A percentile compares a stretch with the other conserved stretches of the same genome.
Conservation (phyloP, 768 basidiomycete species). For the Lactifluus piperatus region DNA sequence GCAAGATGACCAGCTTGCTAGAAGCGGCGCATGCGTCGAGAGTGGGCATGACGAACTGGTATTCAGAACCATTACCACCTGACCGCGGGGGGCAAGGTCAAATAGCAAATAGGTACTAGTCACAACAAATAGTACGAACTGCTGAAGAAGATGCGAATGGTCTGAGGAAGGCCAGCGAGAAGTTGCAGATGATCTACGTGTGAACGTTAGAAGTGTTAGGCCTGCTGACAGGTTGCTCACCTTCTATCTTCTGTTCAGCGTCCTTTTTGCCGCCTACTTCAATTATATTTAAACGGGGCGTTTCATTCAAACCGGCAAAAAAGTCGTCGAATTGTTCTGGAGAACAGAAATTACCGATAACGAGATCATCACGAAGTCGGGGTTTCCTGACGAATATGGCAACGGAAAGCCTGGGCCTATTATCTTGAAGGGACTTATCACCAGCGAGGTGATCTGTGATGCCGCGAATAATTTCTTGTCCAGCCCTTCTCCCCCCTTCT, state of each 20-base stretch:
- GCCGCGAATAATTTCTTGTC: constrained; percentile 8
- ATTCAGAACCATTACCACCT: constrained; percentile 49
- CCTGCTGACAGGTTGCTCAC: not conserved
- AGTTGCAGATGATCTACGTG: constrained; percentile 13
- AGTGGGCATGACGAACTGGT: constrained; percentile 45
- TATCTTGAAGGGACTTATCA: not conserved
- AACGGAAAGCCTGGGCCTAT: not conserved
- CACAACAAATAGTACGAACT: constrained; percentile 2
- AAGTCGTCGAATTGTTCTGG: constrained; percentile 13
- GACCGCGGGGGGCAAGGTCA: constrained; percentile 10
- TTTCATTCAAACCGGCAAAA: constrained; percentile 12
- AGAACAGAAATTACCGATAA: not conserved
- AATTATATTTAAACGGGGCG: constrained; percentile 4
- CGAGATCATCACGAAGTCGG: constrained; percentile 10
- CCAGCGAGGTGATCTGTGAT: not conserved
- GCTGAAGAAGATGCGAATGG: constrained; percentile 9
- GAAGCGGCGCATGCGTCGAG: constrained; percentile 54
- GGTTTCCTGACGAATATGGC: constrained; percentile 7
- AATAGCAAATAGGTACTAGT: not conserved
- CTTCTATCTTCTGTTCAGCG: constrained; percentile 13
- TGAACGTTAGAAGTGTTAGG: not conserved
- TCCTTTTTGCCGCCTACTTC: constrained; percentile 14
- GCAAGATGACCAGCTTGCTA: constrained; percentile 58
- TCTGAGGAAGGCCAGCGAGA: constrained; percentile 10
- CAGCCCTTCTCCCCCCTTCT: constrained; percentile 12